Evolutionary conservation across 1,284 basidiomycete genomes (phyloP).

Genomic region (Gastroboletus turbinatus): DNA sequence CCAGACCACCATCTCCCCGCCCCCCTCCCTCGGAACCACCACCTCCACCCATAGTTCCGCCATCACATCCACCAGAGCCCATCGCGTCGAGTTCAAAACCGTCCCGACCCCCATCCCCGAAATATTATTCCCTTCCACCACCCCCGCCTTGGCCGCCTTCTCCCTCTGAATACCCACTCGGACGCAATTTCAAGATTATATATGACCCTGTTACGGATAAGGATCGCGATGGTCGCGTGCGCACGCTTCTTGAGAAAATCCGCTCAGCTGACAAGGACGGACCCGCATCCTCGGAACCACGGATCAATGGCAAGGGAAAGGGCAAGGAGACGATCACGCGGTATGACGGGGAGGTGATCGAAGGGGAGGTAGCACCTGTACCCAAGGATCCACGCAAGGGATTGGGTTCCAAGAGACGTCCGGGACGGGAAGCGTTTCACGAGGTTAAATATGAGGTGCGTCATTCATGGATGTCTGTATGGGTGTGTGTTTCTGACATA

Average conservation of each 20-base stretch:
- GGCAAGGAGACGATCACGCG: slow-evolving; percentile 58
- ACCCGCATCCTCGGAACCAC: slow-evolving; percentile 32
- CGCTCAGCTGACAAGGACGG: slow-evolving; percentile 39
- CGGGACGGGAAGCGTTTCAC: slow-evolving; percentile 46
- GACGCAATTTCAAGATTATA: slow-evolving; percentile 55
- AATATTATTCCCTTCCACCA: slow-evolving; percentile 38
- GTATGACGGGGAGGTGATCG: slow-evolving; percentile 57
- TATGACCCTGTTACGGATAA: slow-evolving; percentile 60
- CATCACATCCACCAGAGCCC: slow-evolving; percentile 26
- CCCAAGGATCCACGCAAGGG: slow-evolving; percentile 59
- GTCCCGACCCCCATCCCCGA: slow-evolving; percentile 15
- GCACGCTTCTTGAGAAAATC: slow-evolving; percentile 53
- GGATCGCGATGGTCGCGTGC: slow-evolving; percentile 46
- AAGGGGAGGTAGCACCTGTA: slow-evolving; percentile 44
- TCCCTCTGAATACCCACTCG: slow-evolving; percentile 44
- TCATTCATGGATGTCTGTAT: slow-evolving; percentile 15
- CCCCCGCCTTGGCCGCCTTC: slow-evolving; percentile 48
- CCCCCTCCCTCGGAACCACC: slow-evolving; percentile 28
- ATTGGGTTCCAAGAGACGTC: slow-evolving; percentile 41
- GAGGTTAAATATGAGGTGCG: slow-evolving; percentile 63
- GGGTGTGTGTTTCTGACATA: slow-evolving; percentile 13
- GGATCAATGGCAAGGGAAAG: slow-evolving; percentile 61
- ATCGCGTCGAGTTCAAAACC: slow-evolving; percentile 32
- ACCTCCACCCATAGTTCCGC: slow-evolving; percentile 14
- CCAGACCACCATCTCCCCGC: slow-evolving; percentile 20